A percentile compares a stretch with the other conserved stretches of the same genome.
These are phyloP conservation scores for Saccharomyces kudriavzevii DNA, from an alignment of 805 yeast species.

Conservation along the genomic window DNA sequence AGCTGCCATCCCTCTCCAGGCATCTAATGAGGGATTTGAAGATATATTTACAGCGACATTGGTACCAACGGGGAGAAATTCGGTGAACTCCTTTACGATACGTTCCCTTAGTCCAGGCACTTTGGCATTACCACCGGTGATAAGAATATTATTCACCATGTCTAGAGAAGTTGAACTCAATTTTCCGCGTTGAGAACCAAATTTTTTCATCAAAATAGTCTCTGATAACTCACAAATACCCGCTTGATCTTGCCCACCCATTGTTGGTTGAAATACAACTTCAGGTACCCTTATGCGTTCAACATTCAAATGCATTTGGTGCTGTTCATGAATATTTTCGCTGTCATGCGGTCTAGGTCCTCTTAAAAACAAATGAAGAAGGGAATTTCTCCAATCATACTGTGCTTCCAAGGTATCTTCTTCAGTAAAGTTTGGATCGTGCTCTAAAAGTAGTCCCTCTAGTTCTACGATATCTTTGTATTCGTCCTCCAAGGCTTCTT, in stretches of 20 bases:
- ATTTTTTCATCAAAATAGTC: slow-evolving; percentile 53
- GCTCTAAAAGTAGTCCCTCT: slow-evolving; percentile 69
- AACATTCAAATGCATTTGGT: slow-evolving; percentile 82
- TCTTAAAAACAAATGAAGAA: slow-evolving; percentile 73
- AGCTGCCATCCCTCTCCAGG: slow-evolving; percentile 91
- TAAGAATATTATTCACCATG: slow-evolving; percentile 51
- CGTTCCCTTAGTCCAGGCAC: slow-evolving; percentile 62
- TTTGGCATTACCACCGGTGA: slow-evolving; percentile 79
- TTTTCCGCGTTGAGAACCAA: slow-evolving; percentile 47
- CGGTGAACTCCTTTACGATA: slow-evolving; percentile 57
- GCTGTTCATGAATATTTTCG: slow-evolving; percentile 75
- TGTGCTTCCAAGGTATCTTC: slow-evolving; percentile 79
- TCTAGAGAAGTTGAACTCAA: slow-evolving; percentile 25
- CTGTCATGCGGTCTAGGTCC: slow-evolving; percentile 85
- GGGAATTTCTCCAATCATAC: slow-evolving; percentile 76
- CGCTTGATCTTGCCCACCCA: slow-evolving; percentile 93
- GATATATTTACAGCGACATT: slow-evolving; percentile 57
- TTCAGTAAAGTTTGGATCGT: slow-evolving; percentile 76
- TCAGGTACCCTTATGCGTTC: slow-evolving; percentile 93
- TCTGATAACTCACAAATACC: slow-evolving; percentile 77
- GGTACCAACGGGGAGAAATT: slow-evolving; percentile 62
- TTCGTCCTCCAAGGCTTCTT: slow-evolving; percentile 73
- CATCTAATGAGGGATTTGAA: slow-evolving; percentile 60
- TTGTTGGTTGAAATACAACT: slow-evolving; percentile 81
- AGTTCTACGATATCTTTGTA: slow-evolving; percentile 49